Evolutionary conservation across 257 asterid genomes (phyloP), one percentile per base, ranked within the genome.

Genomic region (Solanum lignicaule): DNA sequence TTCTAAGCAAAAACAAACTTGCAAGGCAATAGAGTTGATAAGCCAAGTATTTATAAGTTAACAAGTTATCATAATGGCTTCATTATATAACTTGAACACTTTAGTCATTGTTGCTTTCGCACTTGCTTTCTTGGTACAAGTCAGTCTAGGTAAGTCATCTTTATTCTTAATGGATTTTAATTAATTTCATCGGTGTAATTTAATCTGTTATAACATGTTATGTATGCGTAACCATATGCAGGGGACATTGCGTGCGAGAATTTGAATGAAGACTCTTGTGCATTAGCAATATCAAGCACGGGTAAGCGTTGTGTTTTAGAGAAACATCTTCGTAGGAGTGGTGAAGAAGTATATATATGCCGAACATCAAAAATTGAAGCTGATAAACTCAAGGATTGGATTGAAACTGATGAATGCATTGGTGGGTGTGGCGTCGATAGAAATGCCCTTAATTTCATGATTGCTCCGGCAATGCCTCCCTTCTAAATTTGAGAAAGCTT

Each of bases 231-330:
- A 9, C 27, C 14, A 9, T 60, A 60, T 68, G 85, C 84, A 93
- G 98, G 96, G 46, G 87, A 75, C 16, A 87, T 94, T 10, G 92
- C 89, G 71, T 95, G 98, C 58, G 93, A 94, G 91, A 68, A 92
- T 65, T 83, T 93, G 87, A 87, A 89, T 60, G 86, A 90, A 76
- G 92, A 90, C 25, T 90, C 94, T 4, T 95, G 98, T 74, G 91
- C 95, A 4, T 95, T 65, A 8, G 96, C 98, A 5, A 92, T 95
- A 75, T 93, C 98, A 0, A 93, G 90, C 3, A 13, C 88, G 0
- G 95, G 98, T 29, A 93, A 91, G 86, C 93, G 98, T 23, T 95
- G 98, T 88, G 95, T 94, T 90, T 84, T 94, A n/a, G 98, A 95
- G 93, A 94, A 91, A 88, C 92, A 81, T 55, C 83, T 94, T 35